phyloP scores from a whole-genome alignment of 176 grass and related monocot species.

The Phoenix dactylifera region DNA sequence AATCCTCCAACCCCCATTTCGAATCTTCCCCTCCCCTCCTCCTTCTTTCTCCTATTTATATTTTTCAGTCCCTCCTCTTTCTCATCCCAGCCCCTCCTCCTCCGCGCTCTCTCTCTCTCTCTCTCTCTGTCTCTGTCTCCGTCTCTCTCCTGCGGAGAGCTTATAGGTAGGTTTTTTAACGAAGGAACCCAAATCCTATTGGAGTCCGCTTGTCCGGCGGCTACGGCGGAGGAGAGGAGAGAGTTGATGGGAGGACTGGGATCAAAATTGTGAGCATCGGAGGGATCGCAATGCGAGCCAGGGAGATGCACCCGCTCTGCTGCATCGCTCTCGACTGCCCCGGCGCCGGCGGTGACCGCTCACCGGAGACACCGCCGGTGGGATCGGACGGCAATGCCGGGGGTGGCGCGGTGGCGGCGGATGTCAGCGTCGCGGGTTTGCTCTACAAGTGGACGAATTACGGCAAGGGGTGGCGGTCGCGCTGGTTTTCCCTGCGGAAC shows the following conservation, averaged over 20 bases:
- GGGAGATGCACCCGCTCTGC: slow-evolving; percentile 48
- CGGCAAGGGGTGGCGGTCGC: slow-evolving; percentile 64
- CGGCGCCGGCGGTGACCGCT: slow-evolving; percentile 8
- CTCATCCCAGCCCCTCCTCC: too few relatives aligned
- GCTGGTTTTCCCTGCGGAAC: slow-evolving; percentile 65
- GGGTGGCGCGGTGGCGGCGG: background rate
- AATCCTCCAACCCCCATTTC: background rate
- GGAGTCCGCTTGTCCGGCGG: too few relatives aligned
- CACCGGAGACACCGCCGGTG: slow-evolving; percentile 10
- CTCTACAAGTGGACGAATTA: slow-evolving; percentile 89
- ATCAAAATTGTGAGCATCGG: too few relatives aligned
- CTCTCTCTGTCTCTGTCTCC: background rate
- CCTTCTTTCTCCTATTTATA: background rate
- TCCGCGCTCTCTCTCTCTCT: too few relatives aligned
- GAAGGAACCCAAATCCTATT: too few relatives aligned
- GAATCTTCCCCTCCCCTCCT: background rate
- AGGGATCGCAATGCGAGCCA: background rate
- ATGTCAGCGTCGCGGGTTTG: slow-evolving; percentile 41
- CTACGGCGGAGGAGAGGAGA: too few relatives aligned
- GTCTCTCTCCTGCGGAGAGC: too few relatives aligned
- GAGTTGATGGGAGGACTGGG: too few relatives aligned
- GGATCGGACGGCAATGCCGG: slow-evolving; percentile 8
- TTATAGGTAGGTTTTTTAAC: too few relatives aligned
- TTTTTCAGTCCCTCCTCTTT: slow-evolving; percentile 2
- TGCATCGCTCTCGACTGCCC: slow-evolving; percentile 39